Base-by-base conservation (phyloP, 495 filamentous ascomycete genomes). In the Aspergillus sclerotiicarbonarius region DNA sequence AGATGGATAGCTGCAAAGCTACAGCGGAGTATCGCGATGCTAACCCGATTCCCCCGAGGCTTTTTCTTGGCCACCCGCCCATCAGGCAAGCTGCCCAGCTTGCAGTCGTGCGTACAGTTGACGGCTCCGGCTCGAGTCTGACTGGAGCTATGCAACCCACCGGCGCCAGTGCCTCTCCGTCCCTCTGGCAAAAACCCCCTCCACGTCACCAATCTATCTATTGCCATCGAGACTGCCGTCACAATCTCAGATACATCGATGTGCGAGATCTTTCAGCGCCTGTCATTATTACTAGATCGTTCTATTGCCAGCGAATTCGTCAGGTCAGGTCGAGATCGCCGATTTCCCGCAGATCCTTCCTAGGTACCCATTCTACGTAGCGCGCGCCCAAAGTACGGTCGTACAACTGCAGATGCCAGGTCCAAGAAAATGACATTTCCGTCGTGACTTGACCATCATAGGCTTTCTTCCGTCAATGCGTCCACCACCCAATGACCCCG, bases 151-250 rank as follows among this genome's bases (percentile, higher is more conserved):
- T 25, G 5, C 25, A 25, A 25, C 5, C 25, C 25, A 5, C 25
- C 25, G 25, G 25, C 25, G 25, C 5, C 25, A 25, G 8, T 37
- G 9, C 33, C 33, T 49, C 6, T 20, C 15, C 46, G 1, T 49
- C 13, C 13, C 46, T 30, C 46, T 30, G 21, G 10, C 5, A 12
- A 30, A 29, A 13, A 31, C 46, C 13, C 10, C 44, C 46, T 49
- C 46, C 46, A 49, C 46, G 46, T 49, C 46, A 49, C 9, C 20
- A 31, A 49, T 25, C 30, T 21, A 8, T 48, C 18, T 25, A 48
- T 25, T 25, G 16, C 45, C 19, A 13, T 49, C 46, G 20, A 8
- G 21, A 21, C 46, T 49, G 4, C 21, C 46, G 46, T 4, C 44
- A 46, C 21, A 10, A 49, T 49, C 21, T 30, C 8, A 20, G 18